Evolutionary conservation across 805 yeast genomes (phyloP).

Genomic region (Torulaspora franciscae): DNA sequence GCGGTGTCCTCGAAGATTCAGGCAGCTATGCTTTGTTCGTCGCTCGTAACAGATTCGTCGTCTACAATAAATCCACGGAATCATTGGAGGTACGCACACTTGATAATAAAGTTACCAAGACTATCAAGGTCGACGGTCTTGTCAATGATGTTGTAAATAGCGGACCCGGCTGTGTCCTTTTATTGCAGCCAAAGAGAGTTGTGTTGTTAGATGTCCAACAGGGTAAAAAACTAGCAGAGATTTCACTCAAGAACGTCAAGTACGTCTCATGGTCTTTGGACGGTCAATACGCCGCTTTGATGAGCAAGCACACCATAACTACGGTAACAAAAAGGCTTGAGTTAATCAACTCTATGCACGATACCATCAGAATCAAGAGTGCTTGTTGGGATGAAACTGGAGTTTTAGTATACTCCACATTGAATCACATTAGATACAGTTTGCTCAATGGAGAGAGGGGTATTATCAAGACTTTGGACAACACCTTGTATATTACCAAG

Average conservation of each 20-base stretch:
- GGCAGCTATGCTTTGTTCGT: slow-evolving; percentile 86
- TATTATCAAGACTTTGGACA: slow-evolving; percentile 85
- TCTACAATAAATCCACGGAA: slow-evolving; percentile 58
- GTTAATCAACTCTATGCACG: slow-evolving; percentile 79
- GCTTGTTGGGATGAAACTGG: slow-evolving; percentile 97
- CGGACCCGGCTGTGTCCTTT: slow-evolving; percentile 76
- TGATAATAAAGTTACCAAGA: slow-evolving; percentile 74
- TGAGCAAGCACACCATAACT: slow-evolving; percentile 88
- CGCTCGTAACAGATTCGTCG: slow-evolving; percentile 91
- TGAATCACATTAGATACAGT: slow-evolving; percentile 92
- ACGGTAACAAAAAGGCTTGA: slow-evolving; percentile 78
- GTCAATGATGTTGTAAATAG: slow-evolving; percentile 71
- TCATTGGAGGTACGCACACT: slow-evolving; percentile 80
- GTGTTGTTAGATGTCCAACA: slow-evolving; percentile 90
- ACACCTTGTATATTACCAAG: slow-evolving; percentile 75
- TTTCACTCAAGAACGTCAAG: slow-evolving; percentile 72
- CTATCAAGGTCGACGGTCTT: slow-evolving; percentile 62
- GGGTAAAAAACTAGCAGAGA: slow-evolving; percentile 66
- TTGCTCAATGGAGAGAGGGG: slow-evolving; percentile 93
- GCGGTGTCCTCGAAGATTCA: slow-evolving; percentile 69
- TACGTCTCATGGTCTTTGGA: slow-evolving; percentile 86
- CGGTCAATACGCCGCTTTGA: slow-evolving; percentile 79
- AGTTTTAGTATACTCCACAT: slow-evolving; percentile 85
- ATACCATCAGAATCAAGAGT: slow-evolving; percentile 92
- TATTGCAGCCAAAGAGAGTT: slow-evolving; percentile 68